Conservation (phyloP, 2,329 filamentous ascomycete species). For the Clathrospora elynae region DNA sequence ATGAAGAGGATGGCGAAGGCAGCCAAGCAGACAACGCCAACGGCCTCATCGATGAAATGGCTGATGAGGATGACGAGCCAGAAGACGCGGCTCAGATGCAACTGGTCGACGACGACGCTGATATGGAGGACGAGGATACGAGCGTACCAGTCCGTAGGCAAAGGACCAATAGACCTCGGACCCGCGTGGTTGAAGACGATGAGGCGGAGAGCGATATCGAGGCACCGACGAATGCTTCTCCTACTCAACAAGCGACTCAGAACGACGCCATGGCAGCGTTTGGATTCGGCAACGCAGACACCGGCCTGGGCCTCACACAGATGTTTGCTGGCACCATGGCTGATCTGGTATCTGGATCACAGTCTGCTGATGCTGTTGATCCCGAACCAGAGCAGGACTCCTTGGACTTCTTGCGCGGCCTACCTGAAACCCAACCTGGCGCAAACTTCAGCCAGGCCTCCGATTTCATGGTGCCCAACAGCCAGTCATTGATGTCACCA, state of each 20-base stretch:
- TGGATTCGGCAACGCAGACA: conserved; percentile 46
- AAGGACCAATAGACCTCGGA: conserved; percentile 52
- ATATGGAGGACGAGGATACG: conserved; percentile 51
- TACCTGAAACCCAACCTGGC: conserved; percentile 63
- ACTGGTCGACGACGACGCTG: conserved; percentile 46
- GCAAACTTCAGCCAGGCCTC: conserved; percentile 64
- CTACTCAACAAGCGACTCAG: conserved; percentile 33
- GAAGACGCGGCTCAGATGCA: conserved; percentile 25
- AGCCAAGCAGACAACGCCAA: conserved; percentile 35
- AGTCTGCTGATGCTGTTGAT: conserved; percentile 32
- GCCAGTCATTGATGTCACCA: conserved; percentile 52
- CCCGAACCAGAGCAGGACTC: conserved; percentile 55
- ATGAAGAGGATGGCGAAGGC: conserved; percentile 27
- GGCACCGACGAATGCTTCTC: conserved; percentile 17
- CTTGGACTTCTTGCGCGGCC: conserved; percentile 55
- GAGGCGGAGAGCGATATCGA: conserved; percentile 43
- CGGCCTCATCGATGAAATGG: conserved; percentile 49
- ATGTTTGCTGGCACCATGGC: conserved; percentile 92
- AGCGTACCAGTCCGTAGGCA: conserved; percentile 58
- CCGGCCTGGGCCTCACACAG: conserved; percentile 75
- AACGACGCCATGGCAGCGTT: conserved; percentile 47
- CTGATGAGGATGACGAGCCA: conserved; percentile 42
- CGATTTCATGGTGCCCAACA: conserved; percentile 61
- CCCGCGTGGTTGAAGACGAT: conserved; percentile 70
- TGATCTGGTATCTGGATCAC: conserved; percentile 55